Base-by-base conservation (phyloP, 2,329 filamentous ascomycete genomes). In the Microdochium trichocladiopsis region DNA sequence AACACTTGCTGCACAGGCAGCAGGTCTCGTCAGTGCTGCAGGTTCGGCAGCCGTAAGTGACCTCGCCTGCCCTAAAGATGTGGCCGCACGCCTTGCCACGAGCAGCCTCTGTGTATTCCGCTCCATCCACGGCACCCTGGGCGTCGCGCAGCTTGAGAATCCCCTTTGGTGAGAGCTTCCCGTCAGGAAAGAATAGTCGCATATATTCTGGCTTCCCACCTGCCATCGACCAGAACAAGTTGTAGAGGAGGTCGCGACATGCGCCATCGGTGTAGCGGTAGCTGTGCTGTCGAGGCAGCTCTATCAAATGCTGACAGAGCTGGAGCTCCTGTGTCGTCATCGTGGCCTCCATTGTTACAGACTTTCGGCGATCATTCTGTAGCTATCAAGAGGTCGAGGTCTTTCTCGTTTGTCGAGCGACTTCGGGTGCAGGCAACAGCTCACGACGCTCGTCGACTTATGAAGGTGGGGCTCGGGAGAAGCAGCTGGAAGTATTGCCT, bases 21-120 rank as follows among this genome's bases (percentile, higher is more conserved):
- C 93, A 97, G 1, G 94, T 97, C 58, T 96, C 93, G 69, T 99
- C 95, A 47, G 87, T 84, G 48, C 90, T 90, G 69, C 94, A 99
- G 10, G 93, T 97, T 61, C 91, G 88, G 77, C 94, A 99, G 61
- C 87, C 82, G 68, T 97, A 99, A 54, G 90, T 93, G 52, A 91
- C 92, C 74, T 99, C 94, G 50, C 93, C 94, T 14, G 83, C 80
- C 71, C 93, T 93, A 78, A 99, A 96, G 56, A 99, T 97, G 73
- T 99, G 95, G 3, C 94, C 95, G 67, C 94, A 99, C 48, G 91
- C 86, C 70, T 95, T 95, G 52, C 95, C 94, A 59, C 90, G 84
- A 14, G 94, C 94, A 6, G 88, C 87, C 59, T 93, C 88, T 21
- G 90, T 94, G 66, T 97, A 99, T 68, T 99, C 95, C 28, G 93